phyloP scores from a whole-genome alignment of 768 basidiomycete species.

The Kwoniella dendrophila region DNA sequence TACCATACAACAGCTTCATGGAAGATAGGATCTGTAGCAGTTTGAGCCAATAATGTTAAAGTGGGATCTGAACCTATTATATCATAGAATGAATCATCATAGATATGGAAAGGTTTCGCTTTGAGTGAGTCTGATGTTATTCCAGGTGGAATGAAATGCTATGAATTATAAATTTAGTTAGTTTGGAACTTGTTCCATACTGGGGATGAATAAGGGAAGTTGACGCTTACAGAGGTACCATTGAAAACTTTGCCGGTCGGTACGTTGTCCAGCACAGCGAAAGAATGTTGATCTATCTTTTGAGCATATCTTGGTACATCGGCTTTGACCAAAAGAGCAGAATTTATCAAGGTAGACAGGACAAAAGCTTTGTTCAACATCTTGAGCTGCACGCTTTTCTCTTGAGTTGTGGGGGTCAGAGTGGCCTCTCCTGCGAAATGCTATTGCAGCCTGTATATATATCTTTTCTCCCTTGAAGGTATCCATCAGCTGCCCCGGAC shows the following conservation, averaged over 20 bases:
- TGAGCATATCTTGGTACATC: slow-evolving; percentile 32
- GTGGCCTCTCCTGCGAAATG: no score
- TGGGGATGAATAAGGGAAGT: not conserved
- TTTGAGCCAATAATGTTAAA: slow-evolving; percentile 65
- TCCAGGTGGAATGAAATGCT: slow-evolving; percentile 64
- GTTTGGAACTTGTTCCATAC: not conserved
- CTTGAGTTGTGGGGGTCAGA: not conserved
- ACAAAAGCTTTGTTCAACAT: not conserved
- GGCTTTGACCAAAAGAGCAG: not conserved
- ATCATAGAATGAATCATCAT: slow-evolving; percentile 62
- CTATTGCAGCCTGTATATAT: no score
- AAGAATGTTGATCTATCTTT: slow-evolving; percentile 30
- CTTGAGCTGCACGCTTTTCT: not conserved
- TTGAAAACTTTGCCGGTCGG: slow-evolving; percentile 31
- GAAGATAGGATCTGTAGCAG: slow-evolving; percentile 69
- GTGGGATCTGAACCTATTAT: slow-evolving; percentile 66
- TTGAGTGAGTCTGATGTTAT: slow-evolving; percentile 61
- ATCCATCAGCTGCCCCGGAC: not conserved
- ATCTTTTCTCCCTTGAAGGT: not conserved
- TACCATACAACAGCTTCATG: slow-evolving; percentile 65
- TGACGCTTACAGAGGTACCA: slow-evolving; percentile 32
- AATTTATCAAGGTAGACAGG: not conserved
- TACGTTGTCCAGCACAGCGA: slow-evolving; percentile 33
- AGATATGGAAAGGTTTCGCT: slow-evolving; percentile 61
- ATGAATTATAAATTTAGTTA: not conserved